phyloP scores from a whole-genome alignment of 2,329 filamentous ascomycete species.

The Penicillium sp. region DNA sequence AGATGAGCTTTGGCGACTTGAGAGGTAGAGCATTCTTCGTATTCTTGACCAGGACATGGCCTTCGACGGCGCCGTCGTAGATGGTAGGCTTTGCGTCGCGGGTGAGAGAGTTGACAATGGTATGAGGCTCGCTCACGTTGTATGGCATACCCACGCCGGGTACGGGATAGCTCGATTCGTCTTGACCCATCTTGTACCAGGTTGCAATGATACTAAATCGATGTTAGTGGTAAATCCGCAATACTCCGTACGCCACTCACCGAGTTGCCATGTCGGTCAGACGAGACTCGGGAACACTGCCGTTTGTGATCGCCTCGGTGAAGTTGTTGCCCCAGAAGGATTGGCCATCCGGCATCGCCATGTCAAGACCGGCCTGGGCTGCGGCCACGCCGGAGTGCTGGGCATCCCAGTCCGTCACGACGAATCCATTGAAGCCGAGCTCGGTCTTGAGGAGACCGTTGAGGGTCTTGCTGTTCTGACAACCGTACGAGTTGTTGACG shows the following conservation, averaged over 20 bases:
- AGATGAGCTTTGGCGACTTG: conserved; percentile 29
- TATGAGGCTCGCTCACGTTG: conserved; percentile 45
- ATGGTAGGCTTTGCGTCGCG: conserved; percentile 27
- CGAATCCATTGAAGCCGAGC: conserved; percentile 76
- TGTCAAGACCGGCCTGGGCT: conserved; percentile 72
- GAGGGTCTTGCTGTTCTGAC: conserved; percentile 73
- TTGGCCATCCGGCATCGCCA: conserved; percentile 69
- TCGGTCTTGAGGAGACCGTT: conserved; percentile 77
- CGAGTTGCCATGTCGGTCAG: conserved; percentile 60
- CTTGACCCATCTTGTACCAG: conserved; percentile 46
- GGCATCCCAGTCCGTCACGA: conserved; percentile 76
- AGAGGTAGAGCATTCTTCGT: conserved; percentile 50
- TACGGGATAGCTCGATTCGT: conserved; percentile 46
- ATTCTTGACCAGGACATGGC: conserved; percentile 58
- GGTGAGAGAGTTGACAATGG: conserved; percentile 55
- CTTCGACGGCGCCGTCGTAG: conserved; percentile 56
- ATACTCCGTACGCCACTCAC: conserved; percentile 1
- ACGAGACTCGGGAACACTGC: conserved; percentile 54
- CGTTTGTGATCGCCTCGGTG: conserved; percentile 58
- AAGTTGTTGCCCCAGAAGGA: conserved; percentile 38
- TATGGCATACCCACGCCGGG: conserved; percentile 31
- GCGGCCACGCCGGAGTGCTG: conserved; percentile 67
- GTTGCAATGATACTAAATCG: conserved; percentile 40
- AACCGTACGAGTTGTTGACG: conserved; percentile 74
- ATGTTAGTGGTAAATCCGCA: not conserved